phyloP scores from a whole-genome alignment of 2,329 filamentous ascomycete species.

The Boeremia lycopersici region DNA sequence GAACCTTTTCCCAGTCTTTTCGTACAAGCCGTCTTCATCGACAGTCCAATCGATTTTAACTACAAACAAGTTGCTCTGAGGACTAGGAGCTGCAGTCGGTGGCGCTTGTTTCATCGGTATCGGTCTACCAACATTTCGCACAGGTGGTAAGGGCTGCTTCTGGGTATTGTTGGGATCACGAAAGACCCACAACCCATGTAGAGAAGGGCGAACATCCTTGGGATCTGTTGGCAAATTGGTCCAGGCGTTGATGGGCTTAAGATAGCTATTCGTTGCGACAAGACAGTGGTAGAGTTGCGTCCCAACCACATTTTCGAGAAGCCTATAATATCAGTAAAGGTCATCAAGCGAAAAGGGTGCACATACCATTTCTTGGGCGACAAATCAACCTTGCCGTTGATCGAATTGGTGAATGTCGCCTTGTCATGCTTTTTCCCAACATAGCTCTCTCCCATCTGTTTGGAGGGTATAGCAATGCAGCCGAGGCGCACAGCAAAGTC shows the following conservation, averaged over 20 bases:
- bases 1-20: constrained; percentile 33
- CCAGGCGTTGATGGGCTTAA: constrained; percentile 34
- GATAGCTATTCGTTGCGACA: constrained; percentile 21
- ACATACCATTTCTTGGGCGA: constrained; percentile 34
- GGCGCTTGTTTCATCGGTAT: constrained; percentile 1
- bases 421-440: constrained; percentile 23
- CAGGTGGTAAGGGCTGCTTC: constrained; percentile 1
- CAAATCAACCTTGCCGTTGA: constrained; percentile 19
- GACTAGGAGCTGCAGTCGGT: not conserved
- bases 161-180: constrained; percentile 27
- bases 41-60: constrained; percentile 42
- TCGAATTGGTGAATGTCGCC: constrained; percentile 20
- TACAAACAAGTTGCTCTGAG: constrained; percentile 19
- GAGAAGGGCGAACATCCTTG: constrained; percentile 26
- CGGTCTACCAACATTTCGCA: constrained; percentile 21
- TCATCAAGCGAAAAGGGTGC: not conserved
- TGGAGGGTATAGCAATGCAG: constrained; percentile 28
- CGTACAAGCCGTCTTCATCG: constrained; percentile 38
- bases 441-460: constrained; percentile 12
- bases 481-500: constrained; percentile 39
- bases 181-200: constrained; percentile 40
- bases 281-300: constrained; percentile 29
- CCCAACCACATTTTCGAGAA: constrained; percentile 25
- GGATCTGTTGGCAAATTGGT: constrained; percentile 24
- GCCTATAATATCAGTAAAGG: constrained; percentile 22